Evolutionary conservation across 1,139 yeast species (phyloP), one percentile per base, ranked within the genome.

Genomic region (Lodderomyces beijingensis): DNA sequence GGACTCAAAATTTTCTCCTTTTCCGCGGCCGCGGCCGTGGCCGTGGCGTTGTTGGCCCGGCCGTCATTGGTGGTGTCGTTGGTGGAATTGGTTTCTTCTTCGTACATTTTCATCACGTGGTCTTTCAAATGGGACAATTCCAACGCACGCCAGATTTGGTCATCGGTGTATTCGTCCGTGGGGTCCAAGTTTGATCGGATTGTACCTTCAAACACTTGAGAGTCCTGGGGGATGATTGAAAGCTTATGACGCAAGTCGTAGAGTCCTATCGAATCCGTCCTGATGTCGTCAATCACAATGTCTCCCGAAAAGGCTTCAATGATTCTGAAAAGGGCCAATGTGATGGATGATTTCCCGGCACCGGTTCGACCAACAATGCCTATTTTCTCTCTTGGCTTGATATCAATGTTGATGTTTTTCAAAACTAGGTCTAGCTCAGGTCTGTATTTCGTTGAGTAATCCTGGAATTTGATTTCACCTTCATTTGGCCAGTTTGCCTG

Each of bases 341-440:
- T 88, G 49, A 91, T 70, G 1, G 96, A 85, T 0, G 95, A 84
- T 57, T 91, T 91, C 38, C 98, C 98, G 3, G 97, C 97, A 43
- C 98, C 98, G 0, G 98, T 89, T 53, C 97, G 74, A 31, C 94
- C 94, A 38, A 89, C 97, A 59, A 91, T 87, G 43, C 98, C 98
- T 47, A 91, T 70, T 56, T 91, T 91, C 55, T 91, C 97, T 40
- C 72, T 70, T 1, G 93, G 78, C 39, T 79, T 72, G 48, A 91
- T 75, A 15, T 72, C 64, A 40, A 91, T 57, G 43, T 71, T 74
- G 45, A 91, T 77, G 42, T 80, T 67, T 53, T 79, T 83, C 60
- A 91, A 69, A 11, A 88, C 93, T 32, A 85, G 67, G 35, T 85
- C 95, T 43, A 88, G 69, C 36, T 83, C 95, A 2, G 85, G 80